Conservation (phyloP, 75 land plant species). For the Pinus albicaulis region DNA sequence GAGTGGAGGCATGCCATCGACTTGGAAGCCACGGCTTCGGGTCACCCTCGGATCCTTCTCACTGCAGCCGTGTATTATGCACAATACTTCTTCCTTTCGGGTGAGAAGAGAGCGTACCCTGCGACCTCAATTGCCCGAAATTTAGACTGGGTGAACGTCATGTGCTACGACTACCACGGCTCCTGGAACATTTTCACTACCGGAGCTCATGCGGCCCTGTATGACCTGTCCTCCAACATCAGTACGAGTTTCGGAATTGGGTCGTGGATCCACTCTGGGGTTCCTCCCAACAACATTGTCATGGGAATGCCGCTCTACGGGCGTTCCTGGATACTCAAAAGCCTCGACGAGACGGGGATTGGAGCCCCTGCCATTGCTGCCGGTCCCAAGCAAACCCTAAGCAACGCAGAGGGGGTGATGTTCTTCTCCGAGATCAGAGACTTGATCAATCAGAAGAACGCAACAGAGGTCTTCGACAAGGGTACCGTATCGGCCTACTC, state of each 20-base stretch:
- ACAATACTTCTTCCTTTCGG: background rate
- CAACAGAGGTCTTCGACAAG: conserved; percentile 2
- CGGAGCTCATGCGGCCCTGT: conserved; percentile 54
- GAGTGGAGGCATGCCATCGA: conserved; percentile 53
- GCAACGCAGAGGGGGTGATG: conserved; percentile 9
- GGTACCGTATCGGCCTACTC: conserved; percentile 3
- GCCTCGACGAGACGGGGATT: conserved; percentile 24
- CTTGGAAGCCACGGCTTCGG: conserved; percentile 16
- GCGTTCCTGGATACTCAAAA: conserved; percentile 46
- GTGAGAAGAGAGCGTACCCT: conserved; percentile 34
- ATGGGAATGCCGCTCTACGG: conserved; percentile 77
- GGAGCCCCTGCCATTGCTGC: conserved; percentile 50
- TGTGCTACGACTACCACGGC: conserved; percentile 68
- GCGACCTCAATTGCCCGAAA: conserved; percentile 23
- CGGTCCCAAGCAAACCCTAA: conserved; percentile 1
- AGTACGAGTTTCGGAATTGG: conserved; percentile 51
- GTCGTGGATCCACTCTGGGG: conserved; percentile 59
- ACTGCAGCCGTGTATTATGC: conserved; percentile 72
- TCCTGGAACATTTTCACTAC: conserved; percentile 49
- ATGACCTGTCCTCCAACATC: conserved; percentile 28
- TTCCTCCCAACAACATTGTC: conserved; percentile 34
- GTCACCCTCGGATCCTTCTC: conserved; percentile 27
- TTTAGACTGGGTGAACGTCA: conserved; percentile 55
- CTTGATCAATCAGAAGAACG: conserved; percentile 1
- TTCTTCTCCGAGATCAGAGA: conserved; percentile 22